Percentiles rank a stretch among this genome's conserved stretches.
phyloP scores from a whole-genome alignment of 805 yeast species.

The Diddensiella caesifluorescens region DNA sequence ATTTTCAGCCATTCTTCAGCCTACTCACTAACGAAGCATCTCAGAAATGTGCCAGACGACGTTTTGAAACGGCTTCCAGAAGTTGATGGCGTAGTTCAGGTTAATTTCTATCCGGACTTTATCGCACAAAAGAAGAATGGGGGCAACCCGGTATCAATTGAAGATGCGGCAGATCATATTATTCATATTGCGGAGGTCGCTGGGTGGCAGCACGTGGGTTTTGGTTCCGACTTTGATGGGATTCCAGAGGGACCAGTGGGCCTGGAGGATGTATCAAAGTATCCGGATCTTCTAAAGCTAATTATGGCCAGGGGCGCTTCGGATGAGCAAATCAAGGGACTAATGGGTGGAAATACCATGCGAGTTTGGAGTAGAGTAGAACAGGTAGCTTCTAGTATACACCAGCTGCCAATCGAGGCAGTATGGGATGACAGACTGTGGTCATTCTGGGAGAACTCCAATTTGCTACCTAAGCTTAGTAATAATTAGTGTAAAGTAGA shows the following conservation, averaged over 20 bases:
- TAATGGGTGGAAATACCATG: slow-evolving; percentile 18
- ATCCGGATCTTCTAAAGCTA: slow-evolving; percentile 42
- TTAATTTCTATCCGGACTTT: slow-evolving; percentile 43
- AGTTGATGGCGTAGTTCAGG: slow-evolving; percentile 45
- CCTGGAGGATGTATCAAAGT: slow-evolving; percentile 51
- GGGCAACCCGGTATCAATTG: slow-evolving; percentile 35
- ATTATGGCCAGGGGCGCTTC: slow-evolving; percentile 36
- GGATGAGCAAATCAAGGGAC: slow-evolving; percentile 32
- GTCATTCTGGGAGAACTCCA: slow-evolving; percentile 3
- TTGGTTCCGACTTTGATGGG: slow-evolving; percentile 52
- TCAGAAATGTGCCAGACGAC: slow-evolving; percentile 46
- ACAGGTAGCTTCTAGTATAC: slow-evolving; percentile 7
- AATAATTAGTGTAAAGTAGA: too few relatives aligned
- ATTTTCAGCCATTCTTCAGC: slow-evolving; percentile 48
- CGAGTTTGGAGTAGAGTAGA: slow-evolving; percentile 18
- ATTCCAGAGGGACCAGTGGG: slow-evolving; percentile 45
- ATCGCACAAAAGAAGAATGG: slow-evolving; percentile 22
- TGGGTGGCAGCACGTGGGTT: slow-evolving; percentile 49
- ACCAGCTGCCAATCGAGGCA: slow-evolving; percentile 5
- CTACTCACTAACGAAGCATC: slow-evolving; percentile 37
- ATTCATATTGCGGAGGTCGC: slow-evolving; percentile 39
- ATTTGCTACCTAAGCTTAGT: neutral
- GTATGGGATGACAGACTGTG: slow-evolving; percentile 10
- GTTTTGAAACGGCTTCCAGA: slow-evolving; percentile 37
- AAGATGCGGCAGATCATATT: slow-evolving; percentile 45